phyloP scores from a whole-genome alignment of 805 yeast species.

The Saccharomycopsis babjevae region DNA sequence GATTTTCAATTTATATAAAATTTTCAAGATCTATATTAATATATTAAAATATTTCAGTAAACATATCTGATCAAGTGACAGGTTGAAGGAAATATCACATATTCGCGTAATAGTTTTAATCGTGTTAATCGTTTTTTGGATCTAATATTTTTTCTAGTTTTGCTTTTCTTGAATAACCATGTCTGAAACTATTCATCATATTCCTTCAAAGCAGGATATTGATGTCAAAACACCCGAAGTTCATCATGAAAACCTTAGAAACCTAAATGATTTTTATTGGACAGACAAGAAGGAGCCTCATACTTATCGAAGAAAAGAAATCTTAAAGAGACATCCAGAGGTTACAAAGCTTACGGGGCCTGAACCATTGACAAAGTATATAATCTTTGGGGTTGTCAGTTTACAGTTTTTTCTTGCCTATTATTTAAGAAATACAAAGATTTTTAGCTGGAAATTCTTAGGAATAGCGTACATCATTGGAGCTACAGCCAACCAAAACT shows the following conservation, averaged over 20 bases:
- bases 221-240: slow-evolving; percentile 14
- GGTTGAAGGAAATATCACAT: too few species aligned
- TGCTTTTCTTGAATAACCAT: background rate
- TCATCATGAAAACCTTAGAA: slow-evolving; percentile 7
- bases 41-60: background rate
- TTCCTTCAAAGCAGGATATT: slow-evolving; percentile 11
- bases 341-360: slow-evolving; percentile 73
- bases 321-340: slow-evolving; percentile 67
- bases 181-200: slow-evolving; percentile 16
- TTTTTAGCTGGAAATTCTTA: slow-evolving; percentile 45
- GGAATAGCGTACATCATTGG: slow-evolving; percentile 67
- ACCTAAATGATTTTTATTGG: slow-evolving; percentile 66
- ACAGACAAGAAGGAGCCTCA: slow-evolving; percentile 79
- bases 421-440: slow-evolving; percentile 43
- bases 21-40: background rate
- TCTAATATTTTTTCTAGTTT: background rate
- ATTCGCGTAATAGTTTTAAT: too few species aligned
- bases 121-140: background rate
- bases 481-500: slow-evolving; percentile 76
- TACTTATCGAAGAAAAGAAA: slow-evolving; percentile 58
- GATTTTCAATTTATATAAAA: background rate
- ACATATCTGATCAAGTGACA: background rate
- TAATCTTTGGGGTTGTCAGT: slow-evolving; percentile 51
- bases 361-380: slow-evolving; percentile 78
- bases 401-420: slow-evolving; percentile 62